Evolutionary conservation across 1,284 basidiomycete genomes (phyloP).

Genomic region (Austroboletus novae-zelandiae): DNA sequence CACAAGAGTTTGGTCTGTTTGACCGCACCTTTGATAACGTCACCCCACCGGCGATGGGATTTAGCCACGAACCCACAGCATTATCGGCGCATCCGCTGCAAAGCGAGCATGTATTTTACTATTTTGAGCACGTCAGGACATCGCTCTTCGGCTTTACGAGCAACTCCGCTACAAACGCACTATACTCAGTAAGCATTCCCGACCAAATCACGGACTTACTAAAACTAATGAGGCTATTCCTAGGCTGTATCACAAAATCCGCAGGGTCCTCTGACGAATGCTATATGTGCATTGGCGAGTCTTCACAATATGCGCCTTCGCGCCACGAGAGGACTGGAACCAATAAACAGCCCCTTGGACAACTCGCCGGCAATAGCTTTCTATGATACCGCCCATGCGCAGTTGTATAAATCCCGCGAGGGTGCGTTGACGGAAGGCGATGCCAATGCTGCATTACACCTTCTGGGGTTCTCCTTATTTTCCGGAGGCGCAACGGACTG

Average conservation of each 20-base stretch:
- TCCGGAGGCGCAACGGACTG: slow-evolving; percentile 64
- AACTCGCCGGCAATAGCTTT: slow-evolving; percentile 61
- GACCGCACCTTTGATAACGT: slow-evolving; percentile 28
- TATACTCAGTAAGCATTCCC: slow-evolving; percentile 51
- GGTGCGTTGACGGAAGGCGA: slow-evolving; percentile 60
- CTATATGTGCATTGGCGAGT: slow-evolving; percentile 71
- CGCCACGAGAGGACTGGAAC: slow-evolving; percentile 56
- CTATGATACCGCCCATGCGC: slow-evolving; percentile 63
- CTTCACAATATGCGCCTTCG: slow-evolving; percentile 64
- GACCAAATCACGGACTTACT: neutral
- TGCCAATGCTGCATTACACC: slow-evolving; percentile 70
- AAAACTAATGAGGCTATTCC: slow-evolving; percentile 10
- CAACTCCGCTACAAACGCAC: slow-evolving; percentile 53
- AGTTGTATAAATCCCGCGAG: slow-evolving; percentile 32
- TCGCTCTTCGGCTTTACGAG: slow-evolving; percentile 58
- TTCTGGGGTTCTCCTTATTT: slow-evolving; percentile 66
- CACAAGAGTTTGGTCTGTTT: slow-evolving; percentile 29
- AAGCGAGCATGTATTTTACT: slow-evolving; percentile 59
- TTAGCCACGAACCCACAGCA: slow-evolving; percentile 19
- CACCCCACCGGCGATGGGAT: slow-evolving; percentile 20
- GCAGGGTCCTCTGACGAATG: slow-evolving; percentile 63
- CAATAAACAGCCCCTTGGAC: slow-evolving; percentile 51
- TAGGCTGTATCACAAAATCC: slow-evolving; percentile 66
- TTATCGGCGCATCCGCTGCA: slow-evolving; percentile 43
- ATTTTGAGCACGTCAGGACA: slow-evolving; percentile 63